These are phyloP conservation scores for Helianthus annuus DNA, from an alignment of 129 eudicot species.

Conservation along the genomic window DNA sequence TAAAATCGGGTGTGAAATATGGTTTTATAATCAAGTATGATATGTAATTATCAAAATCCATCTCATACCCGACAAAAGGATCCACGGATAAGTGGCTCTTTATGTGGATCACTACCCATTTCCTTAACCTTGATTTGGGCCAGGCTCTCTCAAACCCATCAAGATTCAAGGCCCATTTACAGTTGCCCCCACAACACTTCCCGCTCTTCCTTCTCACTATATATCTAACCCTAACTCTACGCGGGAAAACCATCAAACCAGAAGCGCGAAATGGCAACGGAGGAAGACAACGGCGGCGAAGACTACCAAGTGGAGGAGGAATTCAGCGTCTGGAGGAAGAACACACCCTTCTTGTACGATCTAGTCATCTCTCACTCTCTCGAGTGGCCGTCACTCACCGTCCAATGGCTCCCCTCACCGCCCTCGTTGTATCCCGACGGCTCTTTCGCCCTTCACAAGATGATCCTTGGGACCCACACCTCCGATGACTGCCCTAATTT, in stretches of 20 bases:
- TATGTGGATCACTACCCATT: too few species aligned
- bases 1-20: too few species aligned
- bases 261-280: constrained; percentile 38
- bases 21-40: too few species aligned
- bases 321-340: constrained; percentile 82
- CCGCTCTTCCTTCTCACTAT: neutral
- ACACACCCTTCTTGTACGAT: constrained; percentile 83
- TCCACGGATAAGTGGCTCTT: too few species aligned
- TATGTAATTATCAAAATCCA: too few species aligned
- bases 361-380: constrained; percentile 75
- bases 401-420: constrained; percentile 80
- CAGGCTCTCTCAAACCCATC: neutral
- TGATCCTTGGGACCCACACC: constrained; percentile 95
- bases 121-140: neutral
- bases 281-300: constrained; percentile 37
- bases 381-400: constrained; percentile 99
- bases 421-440: constrained; percentile 56
- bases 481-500: constrained; percentile 77
- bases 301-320: constrained; percentile 70
- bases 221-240: constrained; percentile 24
- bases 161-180: neutral
- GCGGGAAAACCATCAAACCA: constrained; percentile 34
- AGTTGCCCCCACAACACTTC: neutral
- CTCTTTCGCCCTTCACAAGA: constrained; percentile 56
- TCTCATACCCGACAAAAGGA: too few species aligned